Conservation (phyloP, 345 rosid species). For the Cardamine chenopodiifolia region DNA sequence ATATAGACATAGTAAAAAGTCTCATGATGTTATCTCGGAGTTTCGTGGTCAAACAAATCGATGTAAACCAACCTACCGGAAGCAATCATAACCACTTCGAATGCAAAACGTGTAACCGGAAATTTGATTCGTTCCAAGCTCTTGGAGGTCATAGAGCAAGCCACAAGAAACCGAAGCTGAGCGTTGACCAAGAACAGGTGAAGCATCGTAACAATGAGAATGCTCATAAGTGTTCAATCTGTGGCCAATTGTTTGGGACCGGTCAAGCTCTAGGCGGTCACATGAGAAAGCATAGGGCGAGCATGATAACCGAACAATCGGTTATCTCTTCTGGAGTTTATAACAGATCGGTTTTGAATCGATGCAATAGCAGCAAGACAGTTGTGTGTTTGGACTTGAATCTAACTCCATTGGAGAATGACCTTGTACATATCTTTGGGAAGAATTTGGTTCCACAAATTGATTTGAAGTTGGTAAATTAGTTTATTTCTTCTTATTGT, state of each 20-base stretch:
- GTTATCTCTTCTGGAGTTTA: slow-evolving; percentile 16
- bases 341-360: slow-evolving; percentile 47
- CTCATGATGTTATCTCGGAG: slow-evolving; percentile 49
- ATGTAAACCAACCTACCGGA: slow-evolving; percentile 15
- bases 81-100: slow-evolving; percentile 42
- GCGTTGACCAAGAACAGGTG: slow-evolving; percentile 33
- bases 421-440: slow-evolving; percentile 52
- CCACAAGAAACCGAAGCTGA: slow-evolving; percentile 59
- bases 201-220: slow-evolving; percentile 23
- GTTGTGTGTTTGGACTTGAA: slow-evolving; percentile 59
- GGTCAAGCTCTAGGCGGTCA: slow-evolving; percentile 85
- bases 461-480: slow-evolving; percentile 40
- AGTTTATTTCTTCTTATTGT: not conserved
- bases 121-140: slow-evolving; percentile 69
- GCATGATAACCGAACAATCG: not conserved
- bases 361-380: slow-evolving; percentile 51
- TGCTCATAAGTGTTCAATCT: slow-evolving; percentile 57
- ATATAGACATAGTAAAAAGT: slow-evolving; percentile 48
- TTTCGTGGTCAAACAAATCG: slow-evolving; percentile 35
- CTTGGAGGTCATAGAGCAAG: slow-evolving; percentile 78
- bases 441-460: slow-evolving; percentile 55
- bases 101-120: slow-evolving; percentile 71
- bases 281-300: slow-evolving; percentile 61
- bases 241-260: slow-evolving; percentile 53
- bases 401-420: slow-evolving; percentile 74